Percentiles rank a stretch among this genome's conserved stretches.
Evolutionary conservation across 441 rosid genomes (phyloP).

Genomic region (Erodium texanum): DNA sequence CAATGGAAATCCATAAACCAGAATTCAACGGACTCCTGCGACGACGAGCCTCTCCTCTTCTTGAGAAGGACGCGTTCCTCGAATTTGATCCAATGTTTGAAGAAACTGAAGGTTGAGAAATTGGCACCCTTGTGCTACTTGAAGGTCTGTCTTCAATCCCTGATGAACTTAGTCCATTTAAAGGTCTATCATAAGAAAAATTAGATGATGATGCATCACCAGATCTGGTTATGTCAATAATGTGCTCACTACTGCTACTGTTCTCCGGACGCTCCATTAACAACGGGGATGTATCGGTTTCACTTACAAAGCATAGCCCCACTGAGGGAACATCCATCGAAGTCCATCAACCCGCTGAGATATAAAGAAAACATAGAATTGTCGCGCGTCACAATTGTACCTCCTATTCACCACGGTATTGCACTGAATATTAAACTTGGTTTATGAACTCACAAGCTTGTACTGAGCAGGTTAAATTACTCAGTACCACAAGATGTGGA

Average conservation of each 20-base stretch:
- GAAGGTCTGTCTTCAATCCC: slow-evolving; percentile 44
- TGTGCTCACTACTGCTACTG: slow-evolving; percentile 35
- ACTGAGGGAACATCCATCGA: slow-evolving; percentile 58
- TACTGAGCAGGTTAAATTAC: not conserved
- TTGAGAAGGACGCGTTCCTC: slow-evolving; percentile 35
- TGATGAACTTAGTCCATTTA: slow-evolving; percentile 7
- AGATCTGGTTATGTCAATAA: slow-evolving; percentile 46
- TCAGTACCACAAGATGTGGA: not conserved
- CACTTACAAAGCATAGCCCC: slow-evolving; percentile 28
- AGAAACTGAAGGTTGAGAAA: slow-evolving; percentile 33
- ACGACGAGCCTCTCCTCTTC: slow-evolving; percentile 54
- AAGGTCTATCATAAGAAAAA: no score
- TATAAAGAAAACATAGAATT: slow-evolving; percentile 21
- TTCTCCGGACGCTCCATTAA: slow-evolving; percentile 55
- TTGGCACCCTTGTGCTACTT: slow-evolving; percentile 22
- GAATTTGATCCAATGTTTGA: slow-evolving; percentile 36
- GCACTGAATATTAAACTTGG: not conserved
- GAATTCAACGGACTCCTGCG: slow-evolving; percentile 88
- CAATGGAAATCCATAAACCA: slow-evolving; percentile 82
- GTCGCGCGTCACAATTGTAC: not conserved
- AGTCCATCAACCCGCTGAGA: slow-evolving; percentile 25
- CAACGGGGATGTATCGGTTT: slow-evolving; percentile 36
- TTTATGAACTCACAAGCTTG: not conserved
- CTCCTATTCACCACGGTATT: not conserved
- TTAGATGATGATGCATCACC: not conserved